Evolutionary conservation across 495 filamentous ascomycete species (phyloP), one percentile per base, ranked within the genome.

Genomic region (Talaromyces liani): DNA sequence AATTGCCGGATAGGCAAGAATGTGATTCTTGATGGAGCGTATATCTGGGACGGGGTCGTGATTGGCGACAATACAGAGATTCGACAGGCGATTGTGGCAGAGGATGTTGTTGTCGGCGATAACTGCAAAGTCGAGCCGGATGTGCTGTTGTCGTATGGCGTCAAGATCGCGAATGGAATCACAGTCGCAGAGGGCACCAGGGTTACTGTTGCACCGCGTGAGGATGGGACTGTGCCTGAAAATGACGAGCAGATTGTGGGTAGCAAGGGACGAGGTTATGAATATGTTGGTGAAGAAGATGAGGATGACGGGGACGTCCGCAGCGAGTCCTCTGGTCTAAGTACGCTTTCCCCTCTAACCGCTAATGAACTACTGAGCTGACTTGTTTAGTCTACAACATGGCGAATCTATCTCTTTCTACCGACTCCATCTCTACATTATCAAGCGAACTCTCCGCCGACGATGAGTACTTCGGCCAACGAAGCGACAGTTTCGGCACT

Each of bases 41-140:
- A 94, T 69, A 87, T 99, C 66, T 99, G 95, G 94, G 91, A 97
- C 65, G 81, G 88, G 67, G 86, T 85, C 3, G 80, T 82, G 3
- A 85, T 99, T 67, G 87, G 82, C 0, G 91, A 97, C 70, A 85
- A 84, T 6, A 79, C 86, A 9, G 81, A 80, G n/a, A 75, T 97
- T 16, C 76, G 81, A 12, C 84, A 84, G 62, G 88, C 92, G 7
- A 87, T 99, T 33, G 76, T 98, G 61, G 94, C 91, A 5, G 83
- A 84, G 68, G 82, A 80, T 16, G 89, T 79, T 10, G 79, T 82
- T 0, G 72, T 99, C 20, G 91, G 93, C 5, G 88, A 86, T 66
- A 79, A 82, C 49, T 90, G 87, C 68, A 81, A 70, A 1, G 72
- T 97, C 56, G 82, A 86, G 33, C 72, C 83, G 6, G 94, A 92